Percentiles rank a stretch among this genome's conserved stretches.
These are phyloP conservation scores for Fusarium haematococcum DNA, from an alignment of 2,329 filamentous ascomycete species.

Conservation along the genomic window DNA sequence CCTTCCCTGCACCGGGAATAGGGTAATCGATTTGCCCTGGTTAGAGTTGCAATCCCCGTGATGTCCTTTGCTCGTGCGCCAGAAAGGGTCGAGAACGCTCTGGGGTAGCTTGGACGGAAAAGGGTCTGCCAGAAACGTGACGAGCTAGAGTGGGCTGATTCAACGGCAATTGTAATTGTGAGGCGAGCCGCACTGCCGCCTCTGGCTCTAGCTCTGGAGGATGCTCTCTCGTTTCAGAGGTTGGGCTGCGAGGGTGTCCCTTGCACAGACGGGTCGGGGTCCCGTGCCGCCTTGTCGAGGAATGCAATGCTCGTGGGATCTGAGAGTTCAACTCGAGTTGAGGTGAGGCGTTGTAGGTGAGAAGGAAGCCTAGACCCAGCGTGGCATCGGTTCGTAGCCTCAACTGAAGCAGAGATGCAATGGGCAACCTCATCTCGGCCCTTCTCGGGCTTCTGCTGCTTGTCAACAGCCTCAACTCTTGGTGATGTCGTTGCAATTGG, in stretches of 20 bases:
- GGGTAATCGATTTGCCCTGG: conserved; percentile 1
- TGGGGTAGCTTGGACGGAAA: not conserved
- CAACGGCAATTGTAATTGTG: not conserved
- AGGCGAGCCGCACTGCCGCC: not conserved
- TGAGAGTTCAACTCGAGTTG: not conserved
- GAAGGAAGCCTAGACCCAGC: not conserved
- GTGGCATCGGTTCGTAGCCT: not conserved
- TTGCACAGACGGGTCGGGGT: not conserved
- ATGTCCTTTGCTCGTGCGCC: not conserved
- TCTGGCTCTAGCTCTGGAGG: not conserved
- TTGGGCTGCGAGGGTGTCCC: conserved; percentile 14
- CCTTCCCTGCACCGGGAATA: not conserved
- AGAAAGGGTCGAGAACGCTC: not conserved
- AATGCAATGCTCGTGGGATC: not conserved
- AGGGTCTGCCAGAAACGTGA: not conserved
- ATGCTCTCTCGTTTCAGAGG: conserved; percentile 7
- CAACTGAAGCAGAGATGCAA: not conserved
- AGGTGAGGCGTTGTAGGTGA: not conserved
- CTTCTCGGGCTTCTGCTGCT: not conserved
- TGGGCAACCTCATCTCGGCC: not conserved
- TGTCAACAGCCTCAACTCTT: not conserved
- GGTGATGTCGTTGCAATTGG: not conserved
- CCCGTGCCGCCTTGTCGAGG: not conserved
- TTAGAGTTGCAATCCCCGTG: not conserved
- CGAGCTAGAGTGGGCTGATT: conserved; percentile 5